phyloP scores from a whole-genome alignment of 192 early-diverging fungal species.

The Coemansia umbellata region DNA sequence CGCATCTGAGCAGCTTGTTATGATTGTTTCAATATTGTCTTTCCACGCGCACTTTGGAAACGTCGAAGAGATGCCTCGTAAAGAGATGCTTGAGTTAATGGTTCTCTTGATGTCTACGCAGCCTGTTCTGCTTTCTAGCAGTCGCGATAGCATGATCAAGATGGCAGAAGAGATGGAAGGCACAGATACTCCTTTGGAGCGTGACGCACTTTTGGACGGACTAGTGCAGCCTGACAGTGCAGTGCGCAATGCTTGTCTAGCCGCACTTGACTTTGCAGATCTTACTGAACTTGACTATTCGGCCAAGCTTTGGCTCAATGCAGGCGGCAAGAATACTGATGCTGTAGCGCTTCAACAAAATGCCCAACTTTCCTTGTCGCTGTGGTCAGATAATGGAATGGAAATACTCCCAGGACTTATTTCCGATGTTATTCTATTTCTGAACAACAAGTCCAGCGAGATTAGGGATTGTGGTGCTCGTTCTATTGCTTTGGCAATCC shows the following conservation, averaged over 20 bases:
- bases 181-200: slow-evolving; percentile 28
- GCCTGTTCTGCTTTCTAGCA: slow-evolving; percentile 23
- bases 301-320: slow-evolving; percentile 32
- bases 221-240: slow-evolving; percentile 34
- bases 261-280: slow-evolving; percentile 45
- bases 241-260: slow-evolving; percentile 40
- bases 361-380: slow-evolving; percentile 21
- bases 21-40: slow-evolving; percentile 60
- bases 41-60: slow-evolving; percentile 56
- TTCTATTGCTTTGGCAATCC: slow-evolving; percentile 15
- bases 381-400: slow-evolving; percentile 47
- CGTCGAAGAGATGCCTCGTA: slow-evolving; percentile 52
- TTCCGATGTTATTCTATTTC: slow-evolving; percentile 19
- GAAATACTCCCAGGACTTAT: slow-evolving; percentile 27
- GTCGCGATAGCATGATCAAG: slow-evolving; percentile 53
- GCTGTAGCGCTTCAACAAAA: slow-evolving; percentile 32
- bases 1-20: slow-evolving; percentile 60
- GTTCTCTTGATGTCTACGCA: slow-evolving; percentile 62
- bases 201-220: slow-evolving; percentile 30
- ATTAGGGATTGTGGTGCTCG: slow-evolving; percentile 28
- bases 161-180: slow-evolving; percentile 54
- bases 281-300: slow-evolving; percentile 30
- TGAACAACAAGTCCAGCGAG: slow-evolving; percentile 16
- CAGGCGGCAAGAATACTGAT: slow-evolving; percentile 14
- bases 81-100: slow-evolving; percentile 60